Evolutionary conservation across 1,284 basidiomycete genomes (phyloP), one percentile per base, ranked within the genome.

Genomic region (Moesziomyces antarcticus): DNA sequence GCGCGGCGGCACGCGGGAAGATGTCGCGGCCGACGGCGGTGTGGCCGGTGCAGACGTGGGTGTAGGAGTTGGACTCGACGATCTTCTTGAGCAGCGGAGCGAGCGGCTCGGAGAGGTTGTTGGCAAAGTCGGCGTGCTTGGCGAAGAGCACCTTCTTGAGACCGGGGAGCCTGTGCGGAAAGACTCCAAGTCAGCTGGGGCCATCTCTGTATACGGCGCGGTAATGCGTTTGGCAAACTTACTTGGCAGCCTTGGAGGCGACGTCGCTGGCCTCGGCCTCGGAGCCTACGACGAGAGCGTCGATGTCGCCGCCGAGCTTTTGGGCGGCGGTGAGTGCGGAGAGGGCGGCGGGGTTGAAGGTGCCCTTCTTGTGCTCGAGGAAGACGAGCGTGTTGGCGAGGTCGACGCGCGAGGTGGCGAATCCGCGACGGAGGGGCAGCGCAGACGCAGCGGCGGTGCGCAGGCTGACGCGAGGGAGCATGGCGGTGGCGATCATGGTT

Each of bases 291-390:
- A 99, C 87, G 45, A 99, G 87, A n/a, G 91, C 95, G 45, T 93
- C 92, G 45, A 97, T 90, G 81, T 92, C 93, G 48, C 93, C 93
- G 22, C 86, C 87, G 13, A 99, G 88, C 77, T 91, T 88, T 72
- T 89, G 87, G 1, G 95, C 95, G 27, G 95, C 95, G 1, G 93
- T 93, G 73, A 98, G 86, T 40, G 96, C 95, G 35, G 91, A 93
- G 60, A 97, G 88, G n/a, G 92, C 91, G 10, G 89, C 90, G 6
- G 93, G 88, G 70, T 94, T 93, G 75, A 98, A 88, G 73, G 88
- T 88, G 49, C 93, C 94, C 54, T 89, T 88, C 62, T 89, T 90
- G 85, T 97, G 93, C 85, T 97, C 96, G 66, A 97, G 87, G 78
- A 93, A 92, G 51, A 97, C 90, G 20, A 97, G 89, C 0, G 93